A percentile compares a stretch with the other conserved stretches of the same genome.
phyloP scores from a whole-genome alignment of 768 basidiomycete genomes.

The Ramaria sp. region DNA sequence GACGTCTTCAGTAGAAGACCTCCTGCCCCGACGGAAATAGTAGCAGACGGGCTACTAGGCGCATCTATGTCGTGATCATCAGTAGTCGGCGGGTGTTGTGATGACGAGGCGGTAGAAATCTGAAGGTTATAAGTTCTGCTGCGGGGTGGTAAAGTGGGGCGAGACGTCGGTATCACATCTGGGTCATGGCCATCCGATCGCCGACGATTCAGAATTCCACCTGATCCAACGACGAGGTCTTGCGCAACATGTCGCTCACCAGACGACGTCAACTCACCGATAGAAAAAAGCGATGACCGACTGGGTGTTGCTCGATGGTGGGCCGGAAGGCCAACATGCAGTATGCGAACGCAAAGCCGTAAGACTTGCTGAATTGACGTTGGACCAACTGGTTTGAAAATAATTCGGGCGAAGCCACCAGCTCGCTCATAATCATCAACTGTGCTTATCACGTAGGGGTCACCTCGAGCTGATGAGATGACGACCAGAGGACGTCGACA shows the following conservation, averaged over 20 bases:
- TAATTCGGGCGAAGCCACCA: conserved; percentile 80
- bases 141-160: conserved; percentile 40
- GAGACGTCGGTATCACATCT: conserved; percentile 4
- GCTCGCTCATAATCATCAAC: conserved; percentile 63
- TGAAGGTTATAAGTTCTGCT: conserved; percentile 29
- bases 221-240: conserved; percentile 4
- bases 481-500: conserved; percentile 60
- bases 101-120: background rate
- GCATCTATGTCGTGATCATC: background rate
- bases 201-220: conserved; percentile 21
- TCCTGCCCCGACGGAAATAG: conserved; percentile 42
- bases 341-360: conserved; percentile 47
- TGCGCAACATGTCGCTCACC: conserved; percentile 1
- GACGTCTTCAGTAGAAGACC: conserved; percentile 66
- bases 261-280: background rate
- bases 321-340: conserved; percentile 30
- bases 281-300: background rate
- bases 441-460: conserved; percentile 46
- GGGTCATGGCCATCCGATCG: conserved; percentile 34
- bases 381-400: conserved; percentile 87
- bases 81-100: background rate
- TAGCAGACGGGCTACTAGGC: conserved; percentile 17
- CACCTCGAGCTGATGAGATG: conserved; percentile 60
- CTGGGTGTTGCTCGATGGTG: conserved; percentile 13
- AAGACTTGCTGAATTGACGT: conserved; percentile 56